A percentile compares a stretch with the other conserved stretches of the same genome.
phyloP scores from a whole-genome alignment of 2,329 filamentous ascomycete genomes.

The Spiromastix sp. region DNA sequence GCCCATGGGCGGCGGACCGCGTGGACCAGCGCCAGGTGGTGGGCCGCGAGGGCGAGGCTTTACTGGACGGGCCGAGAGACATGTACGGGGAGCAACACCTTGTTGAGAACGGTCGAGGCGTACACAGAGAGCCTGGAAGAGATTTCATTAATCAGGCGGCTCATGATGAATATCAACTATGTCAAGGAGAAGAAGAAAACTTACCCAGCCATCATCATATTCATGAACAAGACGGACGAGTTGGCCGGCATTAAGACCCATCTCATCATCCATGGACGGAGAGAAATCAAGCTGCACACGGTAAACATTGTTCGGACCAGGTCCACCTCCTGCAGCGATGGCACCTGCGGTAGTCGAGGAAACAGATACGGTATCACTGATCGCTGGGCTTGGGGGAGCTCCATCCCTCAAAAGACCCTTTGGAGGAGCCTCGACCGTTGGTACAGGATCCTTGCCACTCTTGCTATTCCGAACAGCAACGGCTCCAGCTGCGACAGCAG shows the following conservation, averaged over 20 bases:
- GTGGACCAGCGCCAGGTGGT: constrained; percentile 22
- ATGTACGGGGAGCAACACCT: constrained; percentile 88
- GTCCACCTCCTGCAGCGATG: constrained; percentile 52
- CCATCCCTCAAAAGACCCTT: constrained; percentile 7
- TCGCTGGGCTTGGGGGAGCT: constrained; percentile 16
- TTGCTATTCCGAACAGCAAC: constrained; percentile 10
- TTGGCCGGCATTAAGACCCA: constrained; percentile 69
- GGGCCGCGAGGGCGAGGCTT: constrained; percentile 58
- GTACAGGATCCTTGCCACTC: constrained; percentile 15
- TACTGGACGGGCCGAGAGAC: constrained; percentile 81
- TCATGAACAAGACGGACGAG: constrained; percentile 85
- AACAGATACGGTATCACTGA: constrained; percentile 15
- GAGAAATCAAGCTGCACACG: constrained; percentile 91
- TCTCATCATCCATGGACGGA: constrained; percentile 84
- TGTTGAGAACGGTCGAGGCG: constrained; percentile 83
- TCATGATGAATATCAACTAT: not conserved
- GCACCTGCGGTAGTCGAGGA: constrained; percentile 36
- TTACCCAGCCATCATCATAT: constrained; percentile 97
- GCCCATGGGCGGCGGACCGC: constrained; percentile 23
- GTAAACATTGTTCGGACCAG: constrained; percentile 59
- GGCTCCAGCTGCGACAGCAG: constrained; percentile 29
- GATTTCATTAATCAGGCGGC: constrained; percentile 21
- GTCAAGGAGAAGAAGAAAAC: constrained; percentile 25
- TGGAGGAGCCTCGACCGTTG: constrained; percentile 7
- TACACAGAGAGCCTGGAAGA: constrained; percentile 74